phyloP scores from a whole-genome alignment of 2,329 filamentous ascomycete genomes.

The Diplodia scrobiculata region DNA sequence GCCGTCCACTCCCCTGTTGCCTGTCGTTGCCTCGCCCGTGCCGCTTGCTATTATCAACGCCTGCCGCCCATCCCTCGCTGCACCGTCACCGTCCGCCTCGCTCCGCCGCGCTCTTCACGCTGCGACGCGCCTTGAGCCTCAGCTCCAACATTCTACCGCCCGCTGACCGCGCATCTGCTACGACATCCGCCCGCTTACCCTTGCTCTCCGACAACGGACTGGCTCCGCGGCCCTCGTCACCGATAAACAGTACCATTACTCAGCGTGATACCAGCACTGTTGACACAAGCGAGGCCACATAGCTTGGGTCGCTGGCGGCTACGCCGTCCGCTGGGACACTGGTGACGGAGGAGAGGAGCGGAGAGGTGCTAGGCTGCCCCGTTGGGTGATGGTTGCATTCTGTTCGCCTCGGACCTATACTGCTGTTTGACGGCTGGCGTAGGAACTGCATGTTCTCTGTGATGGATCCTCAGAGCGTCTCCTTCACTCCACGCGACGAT shows the following conservation, averaged over 20 bases:
- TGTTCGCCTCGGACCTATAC: conserved; percentile 9
- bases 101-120: conserved; percentile 7
- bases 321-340: conserved; percentile 33
- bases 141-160: not conserved
- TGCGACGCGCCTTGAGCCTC: not conserved
- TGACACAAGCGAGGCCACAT: not conserved
- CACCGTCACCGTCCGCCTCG: not conserved
- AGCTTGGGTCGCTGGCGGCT: conserved; percentile 31
- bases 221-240: not conserved
- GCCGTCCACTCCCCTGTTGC: not conserved
- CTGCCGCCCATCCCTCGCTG: conserved; percentile 24
- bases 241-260: not conserved
- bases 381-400: conserved; percentile 20
- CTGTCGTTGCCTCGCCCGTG: conserved; percentile 2
- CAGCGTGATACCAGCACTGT: conserved; percentile 2
- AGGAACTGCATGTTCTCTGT: conserved; percentile 32
- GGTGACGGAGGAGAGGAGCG: conserved; percentile 34
- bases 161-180: not conserved
- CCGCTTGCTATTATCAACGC: conserved; percentile 5
- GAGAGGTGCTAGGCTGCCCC: conserved; percentile 24
- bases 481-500: conserved; percentile 65
- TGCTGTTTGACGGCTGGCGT: conserved; percentile 11
- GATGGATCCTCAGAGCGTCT: conserved; percentile 65
- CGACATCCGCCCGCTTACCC: not conserved
- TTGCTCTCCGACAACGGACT: not conserved